A percentile compares a stretch with the other conserved stretches of the same genome.
Evolutionary conservation across 164 flowering plant genomes (phyloP).

Genomic region (Tetracentron sinense): DNA sequence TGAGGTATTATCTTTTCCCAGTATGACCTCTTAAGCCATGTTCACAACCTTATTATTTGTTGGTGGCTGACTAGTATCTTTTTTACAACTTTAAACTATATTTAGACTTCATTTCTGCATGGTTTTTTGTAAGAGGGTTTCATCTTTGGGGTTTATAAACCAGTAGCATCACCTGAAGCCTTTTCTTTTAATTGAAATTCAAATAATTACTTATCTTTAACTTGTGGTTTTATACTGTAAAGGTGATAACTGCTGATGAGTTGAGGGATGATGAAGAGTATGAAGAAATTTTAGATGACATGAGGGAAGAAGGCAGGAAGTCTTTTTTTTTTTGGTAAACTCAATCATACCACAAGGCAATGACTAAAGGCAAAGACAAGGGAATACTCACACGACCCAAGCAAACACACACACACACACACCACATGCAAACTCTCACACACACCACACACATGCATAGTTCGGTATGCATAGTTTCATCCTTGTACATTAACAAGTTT

Average conservation of each 20-base stretch:
- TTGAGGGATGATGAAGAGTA: constrained; percentile 63
- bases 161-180: not conserved
- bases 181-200: not conserved
- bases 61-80: not conserved
- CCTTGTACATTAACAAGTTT: too few relatives aligned
- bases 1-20: constrained; percentile 39
- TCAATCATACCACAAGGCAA: too few relatives aligned
- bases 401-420: too few relatives aligned
- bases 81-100: not conserved
- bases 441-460: too few relatives aligned
- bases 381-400: too few relatives aligned
- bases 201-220: not conserved
- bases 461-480: too few relatives aligned
- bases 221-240: not conserved
- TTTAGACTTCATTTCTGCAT: not conserved
- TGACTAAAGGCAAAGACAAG: too few relatives aligned
- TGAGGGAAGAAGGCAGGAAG: constrained; percentile 76
- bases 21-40: not conserved
- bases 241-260: constrained; percentile 61
- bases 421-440: too few relatives aligned
- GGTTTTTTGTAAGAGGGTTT: not conserved
- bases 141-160: not conserved
- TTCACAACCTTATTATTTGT: not conserved
- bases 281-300: constrained; percentile 79
- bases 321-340: too few relatives aligned